Evolutionary conservation across 352 stramenopile species (phyloP), one percentile per base, ranked within the genome.

Genomic region (Phytopythium boreale): DNA sequence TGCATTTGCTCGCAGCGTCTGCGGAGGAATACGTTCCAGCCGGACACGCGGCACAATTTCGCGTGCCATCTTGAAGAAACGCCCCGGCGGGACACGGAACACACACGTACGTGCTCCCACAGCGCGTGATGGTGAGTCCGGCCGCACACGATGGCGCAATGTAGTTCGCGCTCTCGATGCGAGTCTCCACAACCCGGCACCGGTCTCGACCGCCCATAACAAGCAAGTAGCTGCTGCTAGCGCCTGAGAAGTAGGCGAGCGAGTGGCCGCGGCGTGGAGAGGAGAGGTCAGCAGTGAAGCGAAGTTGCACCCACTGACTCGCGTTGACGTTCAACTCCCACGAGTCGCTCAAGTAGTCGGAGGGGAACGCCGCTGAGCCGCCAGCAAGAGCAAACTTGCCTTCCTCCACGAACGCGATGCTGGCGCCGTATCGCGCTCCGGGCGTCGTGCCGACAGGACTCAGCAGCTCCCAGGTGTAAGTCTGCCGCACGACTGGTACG

Each of bases 251-350:
- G 26, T 79, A 82, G 1, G 80, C 75, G 36, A 91, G 72, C 20
- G 76, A 71, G 59, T 91, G 82, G 17, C 79, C 77, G 50, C 82
- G 77, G 20, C 82, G 77, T 14, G 72, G 69, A 22, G 82, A 78
- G 6, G 72, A 67, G 53, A 80, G 82, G 66, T 88, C 79, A n/a
- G 56, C 59, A 0, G 70, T 57, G 61, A 88, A 89, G 20, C 69
- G 67, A 29, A 91, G 65, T 14, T 69, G 73, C 26, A 90, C 66
- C 82, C 84, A 93, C 60, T 89, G 82, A 17, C 74, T 84, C 1
- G 80, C 76, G 39, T 87, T 88, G 62, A 86, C 62, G 22, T 91
- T 88, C 50, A 89, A 68, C 58, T 91, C 84, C 84, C 84, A 93
- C 17, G 72, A 67, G 44, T 93, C 84, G 36, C 70, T 76, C 6